These are phyloP conservation scores for Scheffersomyces coipomensis DNA, from an alignment of 805 yeast genomes.

Conservation along the genomic window DNA sequence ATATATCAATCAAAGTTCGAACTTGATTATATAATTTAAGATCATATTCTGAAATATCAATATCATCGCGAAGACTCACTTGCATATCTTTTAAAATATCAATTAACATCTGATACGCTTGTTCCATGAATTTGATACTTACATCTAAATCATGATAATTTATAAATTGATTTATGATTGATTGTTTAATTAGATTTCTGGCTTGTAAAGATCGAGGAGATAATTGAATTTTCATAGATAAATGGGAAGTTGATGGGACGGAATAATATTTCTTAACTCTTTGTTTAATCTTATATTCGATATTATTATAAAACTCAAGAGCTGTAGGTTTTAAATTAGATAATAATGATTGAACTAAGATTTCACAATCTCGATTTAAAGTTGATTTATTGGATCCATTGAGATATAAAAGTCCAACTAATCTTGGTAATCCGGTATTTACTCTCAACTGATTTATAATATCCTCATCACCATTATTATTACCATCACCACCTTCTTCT, in stretches of 20 bases:
- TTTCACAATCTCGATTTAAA: slow-evolving; percentile 27
- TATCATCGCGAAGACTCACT: slow-evolving; percentile 1
- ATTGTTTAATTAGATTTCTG: slow-evolving; percentile 36
- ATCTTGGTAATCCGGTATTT: slow-evolving; percentile 26
- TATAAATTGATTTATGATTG: slow-evolving; percentile 29
- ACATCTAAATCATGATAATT: slow-evolving; percentile 33
- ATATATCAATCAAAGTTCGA: slow-evolving; percentile 54
- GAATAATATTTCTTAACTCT: slow-evolving; percentile 36
- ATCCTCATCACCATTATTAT: slow-evolving; percentile 12
- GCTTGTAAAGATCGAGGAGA: slow-evolving; percentile 38
- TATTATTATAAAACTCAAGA: slow-evolving; percentile 29
- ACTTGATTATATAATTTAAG: slow-evolving; percentile 25
- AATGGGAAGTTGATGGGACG: slow-evolving; percentile 21
- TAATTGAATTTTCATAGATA: slow-evolving; percentile 24
- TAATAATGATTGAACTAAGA: slow-evolving; percentile 27
- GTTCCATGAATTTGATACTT: slow-evolving; percentile 26
- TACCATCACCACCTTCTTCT: not conserved
- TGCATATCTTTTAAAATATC: slow-evolving; percentile 17
- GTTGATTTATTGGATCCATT: slow-evolving; percentile 3
- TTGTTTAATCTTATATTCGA: slow-evolving; percentile 31
- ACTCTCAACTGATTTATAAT: slow-evolving; percentile 24
- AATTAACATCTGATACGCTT: slow-evolving; percentile 30
- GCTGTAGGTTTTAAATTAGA: slow-evolving; percentile 27
- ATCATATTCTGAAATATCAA: slow-evolving; percentile 26
- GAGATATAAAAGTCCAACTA: slow-evolving; percentile 29